Conservation (phyloP, 768 basidiomycete genomes). For the Pleurotus tuber-regium region DNA sequence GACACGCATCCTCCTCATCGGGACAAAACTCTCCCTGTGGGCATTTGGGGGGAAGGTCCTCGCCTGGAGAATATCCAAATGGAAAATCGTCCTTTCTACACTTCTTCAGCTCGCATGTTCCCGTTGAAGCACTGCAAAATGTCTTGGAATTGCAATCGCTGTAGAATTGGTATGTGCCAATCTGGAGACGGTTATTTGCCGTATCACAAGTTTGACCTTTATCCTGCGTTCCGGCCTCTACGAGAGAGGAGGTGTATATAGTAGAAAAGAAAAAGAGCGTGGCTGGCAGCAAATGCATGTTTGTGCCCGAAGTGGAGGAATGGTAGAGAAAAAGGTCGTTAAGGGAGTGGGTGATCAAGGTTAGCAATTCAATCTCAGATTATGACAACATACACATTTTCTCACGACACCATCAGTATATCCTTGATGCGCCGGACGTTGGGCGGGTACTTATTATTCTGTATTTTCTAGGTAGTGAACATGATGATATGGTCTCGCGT, state of each 20-base stretch:
- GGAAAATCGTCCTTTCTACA: constrained; percentile 80
- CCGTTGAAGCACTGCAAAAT: constrained; percentile 58
- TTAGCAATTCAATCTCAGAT: no score
- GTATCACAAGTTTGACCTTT: constrained; percentile 48
- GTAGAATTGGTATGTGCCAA: constrained; percentile 77
- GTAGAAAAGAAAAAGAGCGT: constrained; percentile 59
- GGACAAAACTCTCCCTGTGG: constrained; percentile 70
- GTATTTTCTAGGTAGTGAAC: no score
- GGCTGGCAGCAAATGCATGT: constrained; percentile 34
- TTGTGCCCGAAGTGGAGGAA: constrained; percentile 12
- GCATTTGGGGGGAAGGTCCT: constrained; percentile 60
- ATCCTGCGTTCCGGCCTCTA: constrained; percentile 44
- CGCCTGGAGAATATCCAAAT: constrained; percentile 54
- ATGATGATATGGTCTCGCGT: no score
- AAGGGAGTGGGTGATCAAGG: no score
- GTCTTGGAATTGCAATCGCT: constrained; percentile 72
- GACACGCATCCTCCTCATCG: constrained; percentile 76
- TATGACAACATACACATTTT: no score
- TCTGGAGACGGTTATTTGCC: constrained; percentile 63
- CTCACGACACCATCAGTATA: no score
- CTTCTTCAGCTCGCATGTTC: constrained; percentile 58
- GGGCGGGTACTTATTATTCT: no score
- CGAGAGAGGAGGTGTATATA: constrained; percentile 25
- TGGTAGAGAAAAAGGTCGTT: constrained; percentile 9
- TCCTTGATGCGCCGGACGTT: no score